Percentiles rank a stretch among this genome's conserved stretches.
Conservation (phyloP, 2,329 filamentous ascomycete genomes). For the Alternaria brassicicola region DNA sequence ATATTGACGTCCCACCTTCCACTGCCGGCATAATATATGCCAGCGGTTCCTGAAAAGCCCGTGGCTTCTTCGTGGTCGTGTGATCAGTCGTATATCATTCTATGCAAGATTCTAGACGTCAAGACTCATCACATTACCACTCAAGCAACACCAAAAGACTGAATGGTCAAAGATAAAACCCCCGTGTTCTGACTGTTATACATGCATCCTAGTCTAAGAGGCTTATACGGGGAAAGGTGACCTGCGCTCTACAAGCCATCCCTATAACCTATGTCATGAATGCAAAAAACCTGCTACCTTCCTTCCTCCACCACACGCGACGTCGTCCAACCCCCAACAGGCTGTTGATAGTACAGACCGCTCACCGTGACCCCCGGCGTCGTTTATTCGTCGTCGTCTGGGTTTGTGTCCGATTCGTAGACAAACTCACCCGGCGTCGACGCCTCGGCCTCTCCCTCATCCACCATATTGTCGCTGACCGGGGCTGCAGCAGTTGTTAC, state of each 20-base stretch:
- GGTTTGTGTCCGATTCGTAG: slow-evolving; percentile 72
- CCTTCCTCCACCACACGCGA: not conserved
- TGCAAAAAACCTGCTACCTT: slow-evolving; percentile 28
- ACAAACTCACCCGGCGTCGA: slow-evolving; percentile 74
- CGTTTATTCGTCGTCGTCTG: slow-evolving; percentile 46
- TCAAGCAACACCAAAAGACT: not conserved
- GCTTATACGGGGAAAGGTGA: slow-evolving; percentile 35
- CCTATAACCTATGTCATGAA: slow-evolving; percentile 29
- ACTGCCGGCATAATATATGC: not conserved
- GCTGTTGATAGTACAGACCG: slow-evolving; percentile 34
- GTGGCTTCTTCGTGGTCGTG: slow-evolving; percentile 7
- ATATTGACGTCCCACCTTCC: slow-evolving; percentile 11
- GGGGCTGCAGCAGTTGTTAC: slow-evolving; percentile 72
- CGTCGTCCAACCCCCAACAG: slow-evolving; percentile 15
- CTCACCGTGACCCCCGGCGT: slow-evolving; percentile 6
- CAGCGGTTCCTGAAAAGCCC: not conserved
- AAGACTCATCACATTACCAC: not conserved
- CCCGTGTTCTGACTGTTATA: slow-evolving; percentile 33
- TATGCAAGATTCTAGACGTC: not conserved
- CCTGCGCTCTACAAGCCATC: slow-evolving; percentile 26
- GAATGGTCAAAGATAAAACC: slow-evolving; percentile 17
- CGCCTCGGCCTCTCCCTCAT: slow-evolving; percentile 83
- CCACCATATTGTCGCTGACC: slow-evolving; percentile 72
- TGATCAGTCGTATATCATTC: not conserved
- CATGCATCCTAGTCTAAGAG: slow-evolving; percentile 33